Evolutionary conservation across 108 stramenopile genomes (phyloP), one percentile per base, ranked within the genome.

Genomic region (Mediolabrus comicus): DNA sequence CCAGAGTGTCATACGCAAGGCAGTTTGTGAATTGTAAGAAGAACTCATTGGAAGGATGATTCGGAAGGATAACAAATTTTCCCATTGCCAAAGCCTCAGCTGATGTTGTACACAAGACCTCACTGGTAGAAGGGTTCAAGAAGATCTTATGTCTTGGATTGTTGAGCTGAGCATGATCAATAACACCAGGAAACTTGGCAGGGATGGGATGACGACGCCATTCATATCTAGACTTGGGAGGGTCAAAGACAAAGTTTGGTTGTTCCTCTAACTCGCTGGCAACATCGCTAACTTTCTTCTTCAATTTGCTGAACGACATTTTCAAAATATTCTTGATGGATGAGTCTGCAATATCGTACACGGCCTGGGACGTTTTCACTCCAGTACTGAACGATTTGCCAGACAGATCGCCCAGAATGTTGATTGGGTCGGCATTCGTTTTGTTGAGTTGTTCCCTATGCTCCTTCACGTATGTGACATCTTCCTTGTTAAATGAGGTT

Each of bases 71-170:
- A 19, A 89, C 93, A 74, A 92, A 97, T 72, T 97, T 97, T 22
- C 93, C 95, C 97, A 98, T 98, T 26, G 97, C 97, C 58, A 98
- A 61, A 14, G 97, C 97, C 71, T 98, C 97, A 7, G 96, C 97
- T 34, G 88, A 84, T 13, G 97, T 97, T 2, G 97, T 98, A 75
- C 96, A 97, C 49, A 98, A 64, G 1, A 98, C 97, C 81, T 98
- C 97, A 3, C 88, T 83, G 19, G 90, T 79, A 52, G 90, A 92
- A 11, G 92, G 90, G 69, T 98, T 98, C 31, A 98, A 52, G 53
- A 98, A 96, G 24, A 97, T 93, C 65, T 94, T 90, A 76, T 96
- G 87, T 0, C 67, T 72, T 41, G 83, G 71, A 59, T 81, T 86
- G 52, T 87, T 75, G 10, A 98, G 68, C 56, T 79, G 60, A 11